These are phyloP conservation scores for Cyberlindnera euphorbiae DNA, from an alignment of 805 yeast genomes.

Conservation along the genomic window DNA sequence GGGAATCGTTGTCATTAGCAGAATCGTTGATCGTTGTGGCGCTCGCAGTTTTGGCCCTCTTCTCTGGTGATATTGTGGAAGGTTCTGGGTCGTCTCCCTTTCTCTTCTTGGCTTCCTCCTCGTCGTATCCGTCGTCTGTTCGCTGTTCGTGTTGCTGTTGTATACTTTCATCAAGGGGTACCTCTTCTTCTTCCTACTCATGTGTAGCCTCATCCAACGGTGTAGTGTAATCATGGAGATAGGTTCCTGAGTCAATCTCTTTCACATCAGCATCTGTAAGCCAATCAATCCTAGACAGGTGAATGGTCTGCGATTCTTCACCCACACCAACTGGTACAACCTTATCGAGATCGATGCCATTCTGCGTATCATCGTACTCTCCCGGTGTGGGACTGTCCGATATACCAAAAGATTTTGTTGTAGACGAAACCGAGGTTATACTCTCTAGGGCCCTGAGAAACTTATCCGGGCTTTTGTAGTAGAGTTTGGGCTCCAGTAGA, in stretches of 20 bases:
- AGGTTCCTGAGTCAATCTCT: conserved; percentile 19
- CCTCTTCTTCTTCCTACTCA: conserved; percentile 4
- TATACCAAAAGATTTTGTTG: conserved; percentile 2
- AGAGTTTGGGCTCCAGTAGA: conserved; percentile 38
- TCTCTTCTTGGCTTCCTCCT: conserved; percentile 3
- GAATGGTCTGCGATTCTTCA: conserved; percentile 20
- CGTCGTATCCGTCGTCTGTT: too few species aligned
- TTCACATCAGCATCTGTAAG: conserved; percentile 19
- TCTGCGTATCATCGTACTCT: background rate
- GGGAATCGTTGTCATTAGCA: too few species aligned
- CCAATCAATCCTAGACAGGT: conserved; percentile 25
- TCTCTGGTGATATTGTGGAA: conserved; percentile 18
- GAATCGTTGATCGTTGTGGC: background rate
- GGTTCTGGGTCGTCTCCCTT: conserved; percentile 3
- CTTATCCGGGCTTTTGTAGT: conserved; percentile 35
- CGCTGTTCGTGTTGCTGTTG: too few species aligned
- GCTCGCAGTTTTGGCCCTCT: conserved; percentile 14
- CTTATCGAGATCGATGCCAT: conserved; percentile 1
- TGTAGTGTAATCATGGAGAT: conserved; percentile 14
- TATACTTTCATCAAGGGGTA: too few species aligned
- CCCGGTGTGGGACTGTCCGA: conserved; percentile 4
- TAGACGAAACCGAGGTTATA: conserved; percentile 18
- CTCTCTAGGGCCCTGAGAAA: conserved; percentile 39
- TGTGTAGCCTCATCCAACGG: conserved; percentile 6
- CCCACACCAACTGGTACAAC: conserved; percentile 10